Percentiles rank a stretch among this genome's conserved stretches.
Conservation (phyloP, 2,329 filamentous ascomycete genomes). For the Botrytis medusae region DNA sequence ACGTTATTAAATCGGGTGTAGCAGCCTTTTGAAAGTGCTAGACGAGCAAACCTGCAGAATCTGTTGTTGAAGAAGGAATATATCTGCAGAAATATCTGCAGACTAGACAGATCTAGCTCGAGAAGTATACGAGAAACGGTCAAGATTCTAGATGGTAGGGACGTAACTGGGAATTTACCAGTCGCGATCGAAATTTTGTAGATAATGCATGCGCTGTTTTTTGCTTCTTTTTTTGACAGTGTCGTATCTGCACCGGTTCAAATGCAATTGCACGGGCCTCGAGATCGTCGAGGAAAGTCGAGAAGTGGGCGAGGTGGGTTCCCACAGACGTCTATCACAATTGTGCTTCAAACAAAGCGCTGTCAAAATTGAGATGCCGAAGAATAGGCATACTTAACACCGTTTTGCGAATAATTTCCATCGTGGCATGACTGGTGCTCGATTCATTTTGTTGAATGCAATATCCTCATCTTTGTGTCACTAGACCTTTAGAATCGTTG, state of each 20-base stretch:
- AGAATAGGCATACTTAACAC: not conserved
- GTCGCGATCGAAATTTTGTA: not conserved
- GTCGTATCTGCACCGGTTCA: not conserved
- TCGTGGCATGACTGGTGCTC: not conserved
- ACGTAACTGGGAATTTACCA: not conserved
- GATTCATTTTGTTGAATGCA: not conserved
- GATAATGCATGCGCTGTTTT: not conserved
- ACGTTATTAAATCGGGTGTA: not conserved
- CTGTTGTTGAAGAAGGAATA: not conserved
- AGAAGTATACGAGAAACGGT: not conserved
- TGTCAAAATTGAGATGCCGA: not conserved
- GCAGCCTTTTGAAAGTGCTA: not conserved
- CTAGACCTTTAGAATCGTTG: not conserved
- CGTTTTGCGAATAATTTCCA: not conserved
- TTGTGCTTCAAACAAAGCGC: not conserved
- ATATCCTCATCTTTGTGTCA: not conserved
- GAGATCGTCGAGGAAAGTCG: not conserved
- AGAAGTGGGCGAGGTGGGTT: not conserved
- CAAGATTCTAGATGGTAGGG: not conserved
- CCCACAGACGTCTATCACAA: not conserved
- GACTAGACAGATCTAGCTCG: not conserved
- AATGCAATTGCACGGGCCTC: not conserved
- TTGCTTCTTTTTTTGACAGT: not conserved
- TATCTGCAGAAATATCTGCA: not conserved
- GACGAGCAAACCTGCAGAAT: not conserved